Evolutionary conservation across 345 rosid species (phyloP).

Genomic region (Lepidium aucheri): DNA sequence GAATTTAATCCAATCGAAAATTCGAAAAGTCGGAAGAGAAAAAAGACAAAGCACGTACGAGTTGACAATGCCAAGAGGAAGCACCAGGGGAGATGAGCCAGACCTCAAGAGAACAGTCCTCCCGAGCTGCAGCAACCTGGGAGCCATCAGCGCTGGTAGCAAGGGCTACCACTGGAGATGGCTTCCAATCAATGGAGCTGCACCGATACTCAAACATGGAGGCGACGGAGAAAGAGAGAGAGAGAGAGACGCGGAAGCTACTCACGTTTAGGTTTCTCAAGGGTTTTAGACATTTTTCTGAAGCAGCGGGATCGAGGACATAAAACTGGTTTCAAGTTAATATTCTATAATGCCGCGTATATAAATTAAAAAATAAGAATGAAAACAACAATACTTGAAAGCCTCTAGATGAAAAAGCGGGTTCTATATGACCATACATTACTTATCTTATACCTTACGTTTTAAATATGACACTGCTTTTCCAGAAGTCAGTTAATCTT

Average conservation of each 20-base stretch:
- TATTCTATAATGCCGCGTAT: not conserved
- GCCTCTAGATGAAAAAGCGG: not conserved
- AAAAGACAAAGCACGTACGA: conserved; percentile 45
- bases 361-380: too few species aligned
- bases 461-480: not conserved
- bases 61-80: conserved; percentile 91
- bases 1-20: not conserved
- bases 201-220: conserved; percentile 43
- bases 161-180: conserved; percentile 80
- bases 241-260: not conserved
- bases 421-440: conserved; percentile 1
- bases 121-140: conserved; percentile 81
- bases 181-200: conserved; percentile 80
- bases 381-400: not conserved
- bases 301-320: not conserved
- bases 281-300: not conserved
- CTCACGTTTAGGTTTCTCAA: conserved; percentile 12
- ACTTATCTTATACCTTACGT: conserved; percentile 8
- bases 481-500: not conserved
- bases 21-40: not conserved
- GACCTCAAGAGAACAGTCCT: conserved; percentile 85
- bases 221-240: conserved; percentile 10
- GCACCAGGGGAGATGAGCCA: conserved; percentile 95
- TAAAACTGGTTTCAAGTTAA: not conserved
- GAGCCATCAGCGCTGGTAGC: conserved; percentile 69